Conservation (phyloP, 345 rosid species). For the Nasturtium officinale region DNA sequence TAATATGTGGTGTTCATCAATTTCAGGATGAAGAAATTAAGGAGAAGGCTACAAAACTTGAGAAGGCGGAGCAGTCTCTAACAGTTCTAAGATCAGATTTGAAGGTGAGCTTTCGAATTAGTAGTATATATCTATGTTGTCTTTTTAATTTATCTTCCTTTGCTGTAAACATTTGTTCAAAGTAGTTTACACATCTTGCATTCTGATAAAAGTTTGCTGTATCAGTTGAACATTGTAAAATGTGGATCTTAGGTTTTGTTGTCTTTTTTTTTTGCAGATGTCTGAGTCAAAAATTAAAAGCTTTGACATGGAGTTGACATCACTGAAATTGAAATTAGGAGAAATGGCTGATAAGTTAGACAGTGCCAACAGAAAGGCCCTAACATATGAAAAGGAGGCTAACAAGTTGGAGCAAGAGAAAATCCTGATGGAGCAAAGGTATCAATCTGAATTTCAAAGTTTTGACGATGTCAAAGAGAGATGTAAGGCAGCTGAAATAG, state of each 20-base stretch:
- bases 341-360: slow-evolving; percentile 67
- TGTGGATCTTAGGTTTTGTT: slow-evolving; percentile 22
- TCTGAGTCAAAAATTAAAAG: slow-evolving; percentile 83
- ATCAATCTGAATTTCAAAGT: slow-evolving; percentile 74
- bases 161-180: not conserved
- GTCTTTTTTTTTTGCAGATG: slow-evolving; percentile 63
- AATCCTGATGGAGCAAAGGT: slow-evolving; percentile 77
- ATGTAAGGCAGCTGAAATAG: slow-evolving; percentile 79
- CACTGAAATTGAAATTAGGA: slow-evolving; percentile 60
- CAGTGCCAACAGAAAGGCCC: slow-evolving; percentile 67
- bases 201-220: slow-evolving; percentile 6
- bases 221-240: slow-evolving; percentile 12
- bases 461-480: slow-evolving; percentile 85
- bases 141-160: not conserved
- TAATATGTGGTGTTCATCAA: slow-evolving; percentile 23
- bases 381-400: slow-evolving; percentile 77
- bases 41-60: slow-evolving; percentile 68
- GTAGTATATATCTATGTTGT: slow-evolving; percentile 7
- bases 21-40: slow-evolving; percentile 84
- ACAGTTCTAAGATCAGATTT: slow-evolving; percentile 78
- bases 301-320: slow-evolving; percentile 70
- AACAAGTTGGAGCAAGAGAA: slow-evolving; percentile 85
- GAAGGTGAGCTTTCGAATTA: slow-evolving; percentile 60
- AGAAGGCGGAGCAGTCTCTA: slow-evolving; percentile 77
- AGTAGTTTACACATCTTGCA: slow-evolving; percentile 2